phyloP scores from a whole-genome alignment of 257 asterid species.

The Oldenlandia corymbosa region DNA sequence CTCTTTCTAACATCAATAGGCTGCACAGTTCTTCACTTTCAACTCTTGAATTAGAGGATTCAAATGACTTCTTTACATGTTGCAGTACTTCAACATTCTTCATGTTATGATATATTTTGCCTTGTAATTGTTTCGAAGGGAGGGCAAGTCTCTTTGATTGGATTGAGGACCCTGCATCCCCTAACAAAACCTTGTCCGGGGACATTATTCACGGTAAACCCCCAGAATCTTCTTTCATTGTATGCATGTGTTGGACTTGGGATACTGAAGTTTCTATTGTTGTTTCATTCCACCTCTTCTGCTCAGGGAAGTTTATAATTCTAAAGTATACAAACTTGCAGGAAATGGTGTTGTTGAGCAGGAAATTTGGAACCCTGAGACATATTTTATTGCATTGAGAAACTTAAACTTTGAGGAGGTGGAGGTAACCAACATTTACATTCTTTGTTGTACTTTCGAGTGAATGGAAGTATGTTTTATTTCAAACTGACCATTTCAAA shows the following conservation, averaged over 20 bases:
- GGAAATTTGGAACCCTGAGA: slow-evolving; percentile 15
- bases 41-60: not conserved
- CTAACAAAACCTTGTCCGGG: slow-evolving; percentile 15
- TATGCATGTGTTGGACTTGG: not conserved
- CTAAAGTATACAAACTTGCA: not conserved
- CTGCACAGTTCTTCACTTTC: not conserved
- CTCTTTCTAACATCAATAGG: too few relatives aligned
- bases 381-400: slow-evolving; percentile 15
- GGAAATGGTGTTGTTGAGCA: slow-evolving; percentile 22
- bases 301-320: not conserved
- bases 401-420: slow-evolving; percentile 20
- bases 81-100: not conserved
- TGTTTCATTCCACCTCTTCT: slow-evolving; percentile 8
- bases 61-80: not conserved
- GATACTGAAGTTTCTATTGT: not conserved
- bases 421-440: slow-evolving; percentile 11
- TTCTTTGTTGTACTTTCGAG: not conserved
- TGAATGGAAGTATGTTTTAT: not conserved
- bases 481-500: too few relatives aligned
- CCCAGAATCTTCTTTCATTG: not conserved
- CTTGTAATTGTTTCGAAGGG: slow-evolving; percentile 10
- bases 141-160: slow-evolving; percentile 16
- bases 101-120: not conserved
- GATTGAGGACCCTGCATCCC: slow-evolving; percentile 17
- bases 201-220: slow-evolving; percentile 17